Base-by-base conservation (phyloP, 495 filamentous ascomycete species). In the Tuber magnatum region DNA sequence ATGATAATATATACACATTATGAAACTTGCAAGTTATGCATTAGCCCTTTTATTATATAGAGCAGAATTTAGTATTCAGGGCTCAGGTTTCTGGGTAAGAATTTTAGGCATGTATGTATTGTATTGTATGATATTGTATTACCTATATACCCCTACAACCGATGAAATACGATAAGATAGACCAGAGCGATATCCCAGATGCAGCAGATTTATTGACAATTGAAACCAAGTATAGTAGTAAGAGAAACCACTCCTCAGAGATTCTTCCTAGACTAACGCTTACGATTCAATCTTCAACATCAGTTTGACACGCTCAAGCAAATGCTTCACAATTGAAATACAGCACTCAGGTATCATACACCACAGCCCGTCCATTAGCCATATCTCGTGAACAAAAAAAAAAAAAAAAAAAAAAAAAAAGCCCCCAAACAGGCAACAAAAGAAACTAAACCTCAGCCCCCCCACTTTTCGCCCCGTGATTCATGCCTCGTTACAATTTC, bases 401-500 rank as follows among this genome's bases (percentile, higher is more conserved):
- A 28, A n/a, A 68, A n/a, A 38, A 24, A 40, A 5, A n/a, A n/a
- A n/a, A n/a, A n/a, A n/a, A n/a, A n/a, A n/a, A 2, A 71, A 44
- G 40, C 72, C 42, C 39, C 35, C 41, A 10, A 74, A 74, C 56
- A 70, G 39, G 43, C 38, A 76, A 76, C 73, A 70, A 76, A 44
- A 76, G 75, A 41, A 70, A 77, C 73, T 70, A 42, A 20, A 39
- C 48, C 41, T 38, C 20, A 32, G n/a, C 28, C 24, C 38, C 22
- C 48, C 35, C 43, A 35, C 28, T 35, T 38, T 41, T 51, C 70
- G 69, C 40, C 46, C 70, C 39, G 14, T 38, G 16, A 18, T 65
- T 65, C 56, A 35, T 35, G 56, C 56, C 4, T 65, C 56, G 56
- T 65, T 65, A 35, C 56, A 65, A 35, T 14, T 16, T 20, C 18